Base-by-base conservation (phyloP, 2,329 filamentous ascomycete genomes). In the Talaromyces sp. region DNA sequence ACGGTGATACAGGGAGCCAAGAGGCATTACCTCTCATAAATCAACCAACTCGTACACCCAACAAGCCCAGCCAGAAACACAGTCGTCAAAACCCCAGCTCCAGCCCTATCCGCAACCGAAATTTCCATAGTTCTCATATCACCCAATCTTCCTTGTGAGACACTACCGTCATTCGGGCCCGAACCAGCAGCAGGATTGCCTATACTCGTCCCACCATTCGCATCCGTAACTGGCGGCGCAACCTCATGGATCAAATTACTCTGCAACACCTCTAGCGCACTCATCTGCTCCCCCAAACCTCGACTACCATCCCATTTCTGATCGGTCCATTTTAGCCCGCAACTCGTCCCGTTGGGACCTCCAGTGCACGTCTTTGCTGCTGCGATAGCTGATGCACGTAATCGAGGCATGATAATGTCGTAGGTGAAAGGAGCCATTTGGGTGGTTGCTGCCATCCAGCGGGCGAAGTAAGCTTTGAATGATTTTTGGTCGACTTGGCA, bases 381-480 rank as follows among this genome's bases (percentile, higher is more conserved):
- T 0, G 83, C 84, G 33, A 74, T 68, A 0, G 86, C 87, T 3
- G 84, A 85, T 1, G 81, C 77, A 22, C 79, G 77, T 7, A 90
- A 74, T 15, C 81, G 79, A 0, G 84, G 81, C 72, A 84, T 80
- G 63, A 89, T 79, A 13, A 74, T 71, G 50, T 82, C 76, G 67
- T 78, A 77, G 1, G 84, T 85, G 70, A 83, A 87, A 0, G 87
- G 86, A 0, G 86, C 86, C 67, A 88, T 78, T 70, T 88, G 84
- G 0, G 82, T 83, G 3, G 85, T 82, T 3, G 82, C 79, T n/a
- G 84, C 86, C 78, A 83, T 81, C 82, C 86, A 90, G 47, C 88
- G 84, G 0, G 84, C 78, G 3, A 89, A 79, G 71, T 88, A 89
- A 7, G 86, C 86, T 75, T 90, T 90, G 81, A 90, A 90, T 0